Base-by-base conservation (phyloP, 768 basidiomycete genomes). In the Trametes cinnabarina region DNA sequence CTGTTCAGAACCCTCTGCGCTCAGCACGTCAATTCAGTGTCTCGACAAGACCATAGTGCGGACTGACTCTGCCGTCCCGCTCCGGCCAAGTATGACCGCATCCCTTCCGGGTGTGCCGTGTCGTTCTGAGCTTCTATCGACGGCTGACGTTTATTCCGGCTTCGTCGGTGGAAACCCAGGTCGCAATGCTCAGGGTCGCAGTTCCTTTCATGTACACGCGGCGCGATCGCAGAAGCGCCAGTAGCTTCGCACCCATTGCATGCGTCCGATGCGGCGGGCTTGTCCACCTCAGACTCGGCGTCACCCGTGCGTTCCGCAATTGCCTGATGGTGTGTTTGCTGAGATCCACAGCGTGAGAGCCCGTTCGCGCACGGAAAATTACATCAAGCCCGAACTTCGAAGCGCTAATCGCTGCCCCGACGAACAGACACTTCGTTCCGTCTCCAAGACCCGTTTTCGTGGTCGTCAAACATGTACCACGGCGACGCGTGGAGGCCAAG, bases 161-260 rank as follows among this genome's bases (percentile, higher is more conserved):
- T n/a, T 40, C 53, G 25, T 55, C 59, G 54, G 59, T 48, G 44
- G 49, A 55, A 51, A 47, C 25, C 23, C 23, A 60, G 43, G n/a
- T 23, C 26, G 15, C 22, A 43, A 37, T 37, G 51, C 46, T 52
- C 53, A 55, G 53, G 53, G 47, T 37, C 54, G 54, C 51, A 42
- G 37, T n/a, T 15, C 46, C 54, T 47, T 41, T 14, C 22, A 19
- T 28, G 44, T 39, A 23, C 54, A 32, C 8, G 54, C 54, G 54
- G 54, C 54, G 35, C 54, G 54, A 37, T 46, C 54, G 54, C 43
- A 34, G 44, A 23, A 43, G 53, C 54, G 37, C 26, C 48, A 55
- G 12, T 46, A 12, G 46, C 54, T 4, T 26, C 7, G 7, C 15
- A 34, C 3, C 26, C 8, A 3, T 35, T 20, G 34, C 44, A 32